Conservation (phyloP, 805 yeast species). For the Metschnikowia matae region DNA sequence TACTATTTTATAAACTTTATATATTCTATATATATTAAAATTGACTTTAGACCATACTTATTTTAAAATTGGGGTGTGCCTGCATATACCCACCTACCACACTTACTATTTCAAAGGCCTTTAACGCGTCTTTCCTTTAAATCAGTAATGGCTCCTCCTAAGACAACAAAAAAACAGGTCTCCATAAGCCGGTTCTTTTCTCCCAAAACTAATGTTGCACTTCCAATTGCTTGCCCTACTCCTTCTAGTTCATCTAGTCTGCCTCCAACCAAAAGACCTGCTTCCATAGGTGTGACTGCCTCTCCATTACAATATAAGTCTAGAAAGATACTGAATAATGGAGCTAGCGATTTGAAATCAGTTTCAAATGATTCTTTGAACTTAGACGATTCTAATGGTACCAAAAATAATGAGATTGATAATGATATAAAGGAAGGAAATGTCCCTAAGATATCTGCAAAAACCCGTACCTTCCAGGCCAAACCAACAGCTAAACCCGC, state of each 20-base stretch:
- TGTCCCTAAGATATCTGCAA: not conserved
- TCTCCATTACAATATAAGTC: too few relatives aligned
- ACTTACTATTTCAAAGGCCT: not conserved
- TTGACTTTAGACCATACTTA: too few relatives aligned
- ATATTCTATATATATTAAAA: too few relatives aligned
- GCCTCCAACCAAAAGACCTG: not conserved
- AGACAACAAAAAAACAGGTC: slow-evolving; percentile 11
- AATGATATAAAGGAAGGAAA: too few relatives aligned
- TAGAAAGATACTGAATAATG: too few relatives aligned
- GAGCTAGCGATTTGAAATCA: too few relatives aligned
- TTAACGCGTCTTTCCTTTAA: not conserved
- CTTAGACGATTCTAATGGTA: too few relatives aligned
- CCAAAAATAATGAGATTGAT: too few relatives aligned
- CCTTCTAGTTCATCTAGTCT: not conserved
- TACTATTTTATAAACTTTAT: too few relatives aligned
- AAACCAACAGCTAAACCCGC: not conserved
- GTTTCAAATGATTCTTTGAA: too few relatives aligned
- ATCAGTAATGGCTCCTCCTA: not conserved
- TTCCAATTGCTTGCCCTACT: not conserved
- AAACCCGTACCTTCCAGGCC: not conserved
- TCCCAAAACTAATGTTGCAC: not conserved
- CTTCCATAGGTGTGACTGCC: too few relatives aligned
- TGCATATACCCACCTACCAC: not conserved
- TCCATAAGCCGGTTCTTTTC: slow-evolving; percentile 16
- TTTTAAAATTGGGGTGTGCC: too few relatives aligned